These are phyloP conservation scores for Withania somnifera DNA, from an alignment of 305 asterid species.

Conservation along the genomic window DNA sequence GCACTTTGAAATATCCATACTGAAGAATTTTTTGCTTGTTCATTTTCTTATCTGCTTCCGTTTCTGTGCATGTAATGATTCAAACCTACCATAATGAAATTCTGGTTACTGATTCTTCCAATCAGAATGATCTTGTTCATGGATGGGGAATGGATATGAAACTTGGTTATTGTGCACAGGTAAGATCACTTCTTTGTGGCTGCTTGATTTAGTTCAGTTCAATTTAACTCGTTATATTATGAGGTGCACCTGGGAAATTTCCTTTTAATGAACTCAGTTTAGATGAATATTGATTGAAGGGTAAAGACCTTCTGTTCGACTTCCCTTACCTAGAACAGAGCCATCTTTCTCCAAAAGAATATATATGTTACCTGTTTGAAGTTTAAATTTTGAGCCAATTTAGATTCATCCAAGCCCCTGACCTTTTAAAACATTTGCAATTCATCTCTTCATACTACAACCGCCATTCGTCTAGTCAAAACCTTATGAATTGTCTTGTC, in stretches of 20 bases:
- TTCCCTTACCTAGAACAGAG: neutral
- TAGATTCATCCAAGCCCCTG: neutral
- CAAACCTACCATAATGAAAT: neutral
- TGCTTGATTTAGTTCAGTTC: neutral
- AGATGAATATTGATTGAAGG: neutral
- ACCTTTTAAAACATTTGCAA: neutral
- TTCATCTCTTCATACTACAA: neutral
- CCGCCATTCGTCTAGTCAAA: neutral
- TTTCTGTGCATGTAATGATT: neutral
- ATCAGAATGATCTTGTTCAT: constrained; percentile 95
- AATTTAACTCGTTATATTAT: neutral
- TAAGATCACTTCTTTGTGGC: constrained; percentile 8
- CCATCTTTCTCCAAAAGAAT: neutral
- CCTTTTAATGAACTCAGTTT: neutral
- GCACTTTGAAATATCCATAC: neutral
- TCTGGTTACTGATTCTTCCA: constrained; percentile 9
- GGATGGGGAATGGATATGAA: constrained; percentile 99
- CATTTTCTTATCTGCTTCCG: neutral
- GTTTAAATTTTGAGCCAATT: too few relatives aligned
- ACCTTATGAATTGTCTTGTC: neutral
- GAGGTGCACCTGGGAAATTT: neutral
- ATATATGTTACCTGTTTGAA: too few relatives aligned
- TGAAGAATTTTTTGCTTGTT: neutral
- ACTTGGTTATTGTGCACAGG: constrained; percentile 99
- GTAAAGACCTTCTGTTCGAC: neutral